Evolutionary conservation across 306 rosid genomes (phyloP).

Genomic region (Carpinus fangiana): DNA sequence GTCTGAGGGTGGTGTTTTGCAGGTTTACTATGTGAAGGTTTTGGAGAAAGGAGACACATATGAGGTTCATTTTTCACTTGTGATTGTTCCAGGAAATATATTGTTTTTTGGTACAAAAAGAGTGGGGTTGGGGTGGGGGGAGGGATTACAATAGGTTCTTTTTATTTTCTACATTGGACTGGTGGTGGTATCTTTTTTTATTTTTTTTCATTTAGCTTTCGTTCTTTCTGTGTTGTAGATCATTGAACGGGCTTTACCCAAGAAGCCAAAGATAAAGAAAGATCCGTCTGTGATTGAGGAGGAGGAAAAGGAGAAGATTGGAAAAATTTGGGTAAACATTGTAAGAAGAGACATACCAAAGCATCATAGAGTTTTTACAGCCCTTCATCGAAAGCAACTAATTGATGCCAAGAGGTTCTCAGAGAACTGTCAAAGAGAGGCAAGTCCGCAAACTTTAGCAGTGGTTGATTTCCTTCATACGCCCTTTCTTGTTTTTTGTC

Average conservation of each 20-base stretch:
- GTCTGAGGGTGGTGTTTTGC: slow-evolving; percentile 93
- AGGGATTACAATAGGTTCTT: not conserved
- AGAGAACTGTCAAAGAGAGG: slow-evolving; percentile 99
- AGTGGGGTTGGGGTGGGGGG: not conserved
- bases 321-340: slow-evolving; percentile 81
- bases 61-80: slow-evolving; percentile 58
- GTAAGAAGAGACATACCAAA: slow-evolving; percentile 89
- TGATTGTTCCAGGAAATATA: not conserved
- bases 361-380: slow-evolving; percentile 72
- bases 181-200: not conserved
- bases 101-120: not conserved
- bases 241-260: slow-evolving; percentile 93
- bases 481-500: slow-evolving; percentile 15
- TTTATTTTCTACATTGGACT: slow-evolving; percentile 6
- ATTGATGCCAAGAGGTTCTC: slow-evolving; percentile 90
- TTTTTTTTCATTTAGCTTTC: slow-evolving; percentile 20
- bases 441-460: slow-evolving; percentile 31
- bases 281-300: slow-evolving; percentile 80
- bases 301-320: slow-evolving; percentile 87
- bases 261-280: slow-evolving; percentile 69
- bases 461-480: slow-evolving; percentile 15
- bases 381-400: slow-evolving; percentile 85
- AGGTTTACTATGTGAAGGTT: slow-evolving; percentile 93
- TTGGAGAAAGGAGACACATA: slow-evolving; percentile 98
- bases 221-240: slow-evolving; percentile 54